A percentile compares a stretch with the other conserved stretches of the same genome.
Conservation (phyloP, 257 asterid genomes). For the Forsythia suspensa region DNA sequence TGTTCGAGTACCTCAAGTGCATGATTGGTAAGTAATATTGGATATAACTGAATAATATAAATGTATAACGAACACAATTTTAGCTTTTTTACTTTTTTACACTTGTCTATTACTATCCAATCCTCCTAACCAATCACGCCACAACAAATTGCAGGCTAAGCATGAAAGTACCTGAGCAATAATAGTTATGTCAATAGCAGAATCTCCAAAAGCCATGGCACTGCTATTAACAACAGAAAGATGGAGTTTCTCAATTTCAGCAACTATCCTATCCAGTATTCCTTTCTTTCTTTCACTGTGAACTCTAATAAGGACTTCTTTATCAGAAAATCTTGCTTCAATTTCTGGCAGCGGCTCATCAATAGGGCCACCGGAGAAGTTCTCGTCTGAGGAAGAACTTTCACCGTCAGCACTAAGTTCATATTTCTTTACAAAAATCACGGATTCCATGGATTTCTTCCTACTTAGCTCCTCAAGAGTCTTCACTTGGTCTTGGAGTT, state of each 20-base stretch:
- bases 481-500: constrained; percentile 76
- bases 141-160: background rate
- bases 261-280: constrained; percentile 39
- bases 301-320: constrained; percentile 56
- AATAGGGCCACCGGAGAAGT: background rate
- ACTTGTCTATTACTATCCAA: too few relatives aligned
- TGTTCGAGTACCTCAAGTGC: background rate
- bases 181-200: constrained; percentile 62
- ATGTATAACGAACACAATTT: background rate
- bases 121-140: too few relatives aligned
- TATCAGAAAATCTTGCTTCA: constrained; percentile 52
- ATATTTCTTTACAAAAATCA: constrained; percentile 52
- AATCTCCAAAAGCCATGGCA: constrained; percentile 59
- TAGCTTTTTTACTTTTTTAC: too few relatives aligned
- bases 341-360: constrained; percentile 57
- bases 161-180: constrained; percentile 54
- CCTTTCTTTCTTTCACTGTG: constrained; percentile 75
- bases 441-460: constrained; percentile 46
- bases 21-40: background rate
- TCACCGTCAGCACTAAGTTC: constrained; percentile 22
- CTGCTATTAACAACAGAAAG: constrained; percentile 63
- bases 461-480: constrained; percentile 64
- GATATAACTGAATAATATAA: background rate
- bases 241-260: constrained; percentile 59
- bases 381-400: constrained; percentile 36